These are phyloP conservation scores for Yarrowia sp. DNA, from an alignment of 805 yeast species.

Conservation along the genomic window DNA sequence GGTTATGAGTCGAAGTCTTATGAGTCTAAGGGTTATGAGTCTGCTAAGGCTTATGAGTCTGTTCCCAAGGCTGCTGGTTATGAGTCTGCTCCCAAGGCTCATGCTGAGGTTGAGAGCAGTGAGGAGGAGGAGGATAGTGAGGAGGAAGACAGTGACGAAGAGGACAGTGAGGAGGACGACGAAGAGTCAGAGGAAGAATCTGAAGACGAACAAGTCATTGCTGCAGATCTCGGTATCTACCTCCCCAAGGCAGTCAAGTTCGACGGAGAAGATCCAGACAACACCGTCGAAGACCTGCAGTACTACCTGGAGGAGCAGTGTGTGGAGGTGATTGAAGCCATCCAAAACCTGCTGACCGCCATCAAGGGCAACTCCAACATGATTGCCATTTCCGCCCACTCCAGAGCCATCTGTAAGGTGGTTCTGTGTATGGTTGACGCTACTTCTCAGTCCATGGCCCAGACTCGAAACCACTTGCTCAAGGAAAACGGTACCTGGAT, in stretches of 20 bases:
- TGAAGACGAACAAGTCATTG: constrained; percentile 24
- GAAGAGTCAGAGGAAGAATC: constrained; percentile 15
- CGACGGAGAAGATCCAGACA: constrained; percentile 83
- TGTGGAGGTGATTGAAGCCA: constrained; percentile 83
- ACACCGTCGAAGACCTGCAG: constrained; percentile 77
- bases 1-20: too few relatives aligned
- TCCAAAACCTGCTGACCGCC: constrained; percentile 68
- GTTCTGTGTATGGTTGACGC: constrained; percentile 88
- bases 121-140: constrained; percentile 3
- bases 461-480: constrained; percentile 76
- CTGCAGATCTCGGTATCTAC: constrained; percentile 24
- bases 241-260: constrained; percentile 43
- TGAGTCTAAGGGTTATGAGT: too few relatives aligned
- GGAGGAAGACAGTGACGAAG: constrained; percentile 13
- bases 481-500: constrained; percentile 92
- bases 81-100: too few relatives aligned
- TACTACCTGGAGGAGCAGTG: constrained; percentile 90
- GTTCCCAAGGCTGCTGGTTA: too few relatives aligned
- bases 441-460: constrained; percentile 81
- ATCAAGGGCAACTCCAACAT: constrained; percentile 56
- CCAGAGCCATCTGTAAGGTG: constrained; percentile 71
- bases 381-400: constrained; percentile 67
- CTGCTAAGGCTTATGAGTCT: too few relatives aligned
- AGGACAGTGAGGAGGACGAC: neutral
- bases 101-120: neutral